A percentile compares a stretch with the other conserved stretches of the same genome.
Evolutionary conservation across 108 stramenopile genomes (phyloP).

Genomic region (Cyclostephanos tholiformis): DNA sequence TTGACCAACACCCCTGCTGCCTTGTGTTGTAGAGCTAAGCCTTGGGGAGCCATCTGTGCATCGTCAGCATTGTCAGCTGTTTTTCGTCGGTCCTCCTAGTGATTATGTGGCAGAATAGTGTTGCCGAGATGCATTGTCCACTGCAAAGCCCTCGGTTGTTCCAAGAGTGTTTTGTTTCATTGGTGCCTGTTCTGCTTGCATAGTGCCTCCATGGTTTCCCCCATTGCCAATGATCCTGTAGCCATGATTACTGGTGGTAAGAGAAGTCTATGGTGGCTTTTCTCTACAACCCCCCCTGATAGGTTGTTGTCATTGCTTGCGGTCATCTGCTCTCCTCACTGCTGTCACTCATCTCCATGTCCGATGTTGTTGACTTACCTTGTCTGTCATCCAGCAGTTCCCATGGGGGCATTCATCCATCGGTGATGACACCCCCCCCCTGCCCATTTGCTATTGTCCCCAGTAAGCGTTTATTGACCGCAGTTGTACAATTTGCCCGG

Average conservation of each 20-base stretch:
- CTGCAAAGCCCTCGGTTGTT: neutral
- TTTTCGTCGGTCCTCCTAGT: neutral
- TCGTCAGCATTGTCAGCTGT: neutral
- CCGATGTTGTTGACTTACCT: neutral
- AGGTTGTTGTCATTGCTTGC: neutral
- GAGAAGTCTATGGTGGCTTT: too few relatives aligned
- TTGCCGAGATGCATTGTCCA: too few relatives aligned
- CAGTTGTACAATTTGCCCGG: too few relatives aligned
- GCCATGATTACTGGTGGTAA: neutral
- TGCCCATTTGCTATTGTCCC: too few relatives aligned
- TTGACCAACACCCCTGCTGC: slow-evolving; percentile 4
- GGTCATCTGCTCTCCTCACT: neutral
- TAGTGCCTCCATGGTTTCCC: neutral
- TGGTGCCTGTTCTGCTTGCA: neutral
- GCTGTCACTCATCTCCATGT: neutral
- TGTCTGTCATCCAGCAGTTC: neutral
- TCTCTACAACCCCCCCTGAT: too few relatives aligned
- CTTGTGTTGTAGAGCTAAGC: slow-evolving; percentile 14
- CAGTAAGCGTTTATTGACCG: too few relatives aligned
- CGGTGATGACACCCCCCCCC: too few relatives aligned
- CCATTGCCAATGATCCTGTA: neutral
- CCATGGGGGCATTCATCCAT: neutral
- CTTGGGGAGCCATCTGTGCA: slow-evolving; percentile 19
- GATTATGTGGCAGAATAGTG: neutral
- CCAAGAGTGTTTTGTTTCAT: neutral